phyloP scores from a whole-genome alignment of 2,329 filamentous ascomycete species.

The Arthroderma sp. region DNA sequence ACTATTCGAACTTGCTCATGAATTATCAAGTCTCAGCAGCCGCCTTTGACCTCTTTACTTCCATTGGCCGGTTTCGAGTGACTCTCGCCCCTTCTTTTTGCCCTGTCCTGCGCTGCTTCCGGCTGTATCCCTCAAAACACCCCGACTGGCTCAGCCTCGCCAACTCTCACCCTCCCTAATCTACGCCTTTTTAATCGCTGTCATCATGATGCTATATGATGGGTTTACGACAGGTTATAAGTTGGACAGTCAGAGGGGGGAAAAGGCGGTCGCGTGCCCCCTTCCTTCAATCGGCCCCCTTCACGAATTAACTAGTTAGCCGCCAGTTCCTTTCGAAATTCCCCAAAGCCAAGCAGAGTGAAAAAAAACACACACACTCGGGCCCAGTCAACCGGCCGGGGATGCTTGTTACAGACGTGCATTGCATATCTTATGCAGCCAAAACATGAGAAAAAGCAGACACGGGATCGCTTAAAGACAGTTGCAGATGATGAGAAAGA shows the following conservation, averaged over 20 bases:
- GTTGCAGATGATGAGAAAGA: not conserved
- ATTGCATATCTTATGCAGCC: not conserved
- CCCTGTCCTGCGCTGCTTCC: too few species aligned
- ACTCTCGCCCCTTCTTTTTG: too few species aligned
- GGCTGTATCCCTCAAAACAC: not conserved
- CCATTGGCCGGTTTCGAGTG: too few species aligned
- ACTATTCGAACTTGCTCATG: too few species aligned
- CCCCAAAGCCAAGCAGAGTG: not conserved
- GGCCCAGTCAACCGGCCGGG: not conserved
- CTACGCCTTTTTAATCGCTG: not conserved
- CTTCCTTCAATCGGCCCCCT: not conserved
- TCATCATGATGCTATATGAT: not conserved
- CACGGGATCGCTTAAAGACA: too few species aligned
- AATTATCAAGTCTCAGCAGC: too few species aligned
- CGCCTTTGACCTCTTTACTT: too few species aligned
- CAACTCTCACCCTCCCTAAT: not conserved
- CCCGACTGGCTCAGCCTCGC: not conserved
- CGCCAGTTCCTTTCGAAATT: slow-evolving; percentile 6
- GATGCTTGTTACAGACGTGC: not conserved
- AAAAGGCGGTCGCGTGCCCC: not conserved
- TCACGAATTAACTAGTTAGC: not conserved
- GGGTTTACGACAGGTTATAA: not conserved
- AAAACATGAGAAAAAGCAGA: not conserved
- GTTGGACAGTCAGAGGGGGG: too few species aligned
- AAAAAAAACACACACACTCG: not conserved